Base-by-base conservation (phyloP, 495 filamentous ascomycete species). In the Aspergillus cavernicola region DNA sequence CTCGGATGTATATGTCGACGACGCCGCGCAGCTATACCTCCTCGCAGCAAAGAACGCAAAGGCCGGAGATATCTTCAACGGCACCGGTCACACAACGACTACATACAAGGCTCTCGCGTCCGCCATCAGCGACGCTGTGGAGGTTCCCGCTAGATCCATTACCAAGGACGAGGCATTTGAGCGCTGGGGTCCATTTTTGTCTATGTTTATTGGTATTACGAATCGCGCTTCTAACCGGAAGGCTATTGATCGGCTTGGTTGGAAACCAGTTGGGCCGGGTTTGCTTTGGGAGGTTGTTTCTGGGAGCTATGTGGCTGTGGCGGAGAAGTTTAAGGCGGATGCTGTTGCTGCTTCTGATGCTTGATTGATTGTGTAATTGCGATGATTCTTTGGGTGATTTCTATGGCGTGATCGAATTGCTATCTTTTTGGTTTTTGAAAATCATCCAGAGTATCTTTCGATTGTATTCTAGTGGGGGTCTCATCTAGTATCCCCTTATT, bases 1-100 rank as follows among this genome's bases (percentile, higher is more conserved):
- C 67, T 67, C 69, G 16, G 67, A 70, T 15, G 66, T 66, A 3
- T 70, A 78, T 50, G 58, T 67, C 4, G 44, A 59, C 9, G 78
- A 80, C 53, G 65, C 72, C 13, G 76, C 77, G 3, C 24, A 29
- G 22, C 37, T 73, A 6, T 78, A 64, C 42, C 65, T 69, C 4
- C 64, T 74, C 3, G 75, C 69, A 1, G 55, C 76, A 7, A 75
- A 77, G 61, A 71, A 70, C 36, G 77, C 63, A 3, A 50, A 26
- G 18, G 63, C 70, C 0, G 75, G 75, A 2, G 57, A 61, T 5
- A 58, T 56, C 4, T 77, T 66, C 40, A 74, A 79, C 55, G 70
- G 61, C 8, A 67, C 71, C 19, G 75, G 59, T 1, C 67, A 77
- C 31, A 69, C 75, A 20, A 68, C 62, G 8, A 58, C 75, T 0